These are phyloP conservation scores for Phytomonas serpens DNA, from an alignment of 208 protist genomes.

Conservation along the genomic window DNA sequence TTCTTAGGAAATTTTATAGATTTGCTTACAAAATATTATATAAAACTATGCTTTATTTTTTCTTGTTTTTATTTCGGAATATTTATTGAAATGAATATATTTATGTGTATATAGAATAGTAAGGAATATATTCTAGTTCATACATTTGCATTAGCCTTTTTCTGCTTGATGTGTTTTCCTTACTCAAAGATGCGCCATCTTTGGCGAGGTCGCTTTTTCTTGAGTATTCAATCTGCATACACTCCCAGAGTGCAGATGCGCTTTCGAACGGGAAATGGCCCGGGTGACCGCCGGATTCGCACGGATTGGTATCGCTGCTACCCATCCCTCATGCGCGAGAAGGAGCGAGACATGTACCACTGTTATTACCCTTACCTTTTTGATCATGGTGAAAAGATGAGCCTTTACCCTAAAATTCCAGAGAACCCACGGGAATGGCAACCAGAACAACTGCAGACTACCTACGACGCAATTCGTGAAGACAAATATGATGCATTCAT, in stretches of 20 bases:
- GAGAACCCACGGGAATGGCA: constrained; percentile 89
- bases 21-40: background rate
- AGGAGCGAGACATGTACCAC: constrained; percentile 91
- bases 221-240: background rate
- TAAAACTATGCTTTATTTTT: background rate
- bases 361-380: constrained; percentile 93
- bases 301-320: constrained; percentile 89
- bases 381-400: constrained; percentile 89
- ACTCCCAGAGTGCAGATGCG: constrained; percentile 21
- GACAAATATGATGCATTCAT: constrained; percentile 92
- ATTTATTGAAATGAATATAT: background rate
- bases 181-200: background rate
- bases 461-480: constrained; percentile 92
- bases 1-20: background rate
- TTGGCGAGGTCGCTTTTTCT: background rate
- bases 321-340: constrained; percentile 82
- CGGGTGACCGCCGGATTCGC: constrained; percentile 72
- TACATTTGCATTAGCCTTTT: background rate
- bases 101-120: background rate
- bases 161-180: background rate
- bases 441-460: constrained; percentile 87
- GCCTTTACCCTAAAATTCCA: constrained; percentile 88
- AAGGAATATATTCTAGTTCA: background rate
- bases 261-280: constrained; percentile 61
- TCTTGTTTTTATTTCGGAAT: background rate